phyloP scores from a whole-genome alignment of 176 grass and related monocot genomes.

The Thinopyrum elongatum region DNA sequence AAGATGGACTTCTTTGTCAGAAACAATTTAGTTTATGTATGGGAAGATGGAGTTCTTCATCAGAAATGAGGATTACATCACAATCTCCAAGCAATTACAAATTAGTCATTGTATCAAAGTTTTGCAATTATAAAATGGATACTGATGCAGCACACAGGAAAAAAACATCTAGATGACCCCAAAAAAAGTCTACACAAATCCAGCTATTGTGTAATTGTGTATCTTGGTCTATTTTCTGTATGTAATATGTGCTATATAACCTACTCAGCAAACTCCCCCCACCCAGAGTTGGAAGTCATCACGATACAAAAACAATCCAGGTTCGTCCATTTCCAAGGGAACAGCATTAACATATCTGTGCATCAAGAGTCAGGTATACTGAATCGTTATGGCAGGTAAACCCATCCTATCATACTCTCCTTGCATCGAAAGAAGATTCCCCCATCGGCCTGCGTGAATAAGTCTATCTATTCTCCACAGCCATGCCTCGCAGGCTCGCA shows the following conservation, averaged over 20 bases:
- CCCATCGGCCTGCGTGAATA: not conserved
- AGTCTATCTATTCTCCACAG: not conserved
- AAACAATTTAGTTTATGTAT: not conserved
- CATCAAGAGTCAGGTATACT: not conserved
- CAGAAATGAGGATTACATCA: not conserved
- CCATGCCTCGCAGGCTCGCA: not conserved
- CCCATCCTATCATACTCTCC: not conserved
- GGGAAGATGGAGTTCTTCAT: not conserved
- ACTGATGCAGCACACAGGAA: not conserved
- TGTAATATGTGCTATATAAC: constrained; percentile 7
- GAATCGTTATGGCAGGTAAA: not conserved
- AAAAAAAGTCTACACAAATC: not conserved
- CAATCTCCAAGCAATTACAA: not conserved
- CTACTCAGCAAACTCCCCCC: not conserved
- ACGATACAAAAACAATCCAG: not conserved
- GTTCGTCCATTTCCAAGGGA: not conserved
- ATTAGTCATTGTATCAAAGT: not conserved
- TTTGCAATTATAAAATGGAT: not conserved
- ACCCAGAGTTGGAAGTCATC: not conserved
- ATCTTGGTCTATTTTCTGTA: not conserved
- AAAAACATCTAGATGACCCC: not conserved
- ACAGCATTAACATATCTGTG: not conserved
- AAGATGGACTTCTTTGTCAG: not conserved
- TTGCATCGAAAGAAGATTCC: not conserved
- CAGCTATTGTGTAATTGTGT: not conserved